Percentiles rank a stretch among this genome's conserved stretches.
Evolutionary conservation across 257 asterid species (phyloP).

Genomic region (Thymus mandschuricus): DNA sequence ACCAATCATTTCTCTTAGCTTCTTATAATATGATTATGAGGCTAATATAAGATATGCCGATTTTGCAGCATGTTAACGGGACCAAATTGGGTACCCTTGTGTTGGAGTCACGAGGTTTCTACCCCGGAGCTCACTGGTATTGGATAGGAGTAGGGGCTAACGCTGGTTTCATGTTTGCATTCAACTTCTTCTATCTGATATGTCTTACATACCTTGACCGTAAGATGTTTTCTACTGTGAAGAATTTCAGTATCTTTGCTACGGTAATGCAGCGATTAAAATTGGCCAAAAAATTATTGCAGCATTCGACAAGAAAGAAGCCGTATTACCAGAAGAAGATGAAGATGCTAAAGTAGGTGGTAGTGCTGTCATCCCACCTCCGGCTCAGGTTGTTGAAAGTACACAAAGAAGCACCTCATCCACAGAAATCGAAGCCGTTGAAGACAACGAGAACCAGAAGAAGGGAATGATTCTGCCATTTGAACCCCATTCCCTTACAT

Average conservation of each 20-base stretch:
- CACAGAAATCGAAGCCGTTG: conserved; percentile 28
- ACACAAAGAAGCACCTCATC: conserved; percentile 21
- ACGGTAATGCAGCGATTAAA: background rate
- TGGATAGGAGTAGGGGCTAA: conserved; percentile 47
- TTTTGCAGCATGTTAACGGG: conserved; percentile 32
- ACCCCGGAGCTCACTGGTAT: conserved; percentile 44
- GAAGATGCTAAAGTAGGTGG: conserved; percentile 17
- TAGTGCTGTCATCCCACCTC: background rate
- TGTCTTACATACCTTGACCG: conserved; percentile 42
- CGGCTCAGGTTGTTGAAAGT: conserved; percentile 2
- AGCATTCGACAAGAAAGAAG: conserved; percentile 54
- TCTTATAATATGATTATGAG: background rate
- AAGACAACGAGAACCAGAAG: conserved; percentile 35
- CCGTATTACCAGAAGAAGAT: conserved; percentile 45
- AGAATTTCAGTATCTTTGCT: background rate
- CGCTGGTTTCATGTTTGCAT: conserved; percentile 40
- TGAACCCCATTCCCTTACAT: conserved; percentile 53
- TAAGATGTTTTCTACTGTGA: conserved; percentile 30
- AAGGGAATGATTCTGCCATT: conserved; percentile 63
- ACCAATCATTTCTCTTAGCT: background rate
- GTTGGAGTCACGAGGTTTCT: conserved; percentile 42
- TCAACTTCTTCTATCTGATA: conserved; percentile 31
- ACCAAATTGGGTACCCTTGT: conserved; percentile 39
- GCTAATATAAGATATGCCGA: background rate
- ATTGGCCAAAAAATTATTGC: conserved; percentile 21